Evolutionary conservation across 2,329 filamentous ascomycete genomes (phyloP), one percentile per base, ranked within the genome.

Genomic region (Sporothrix globosa): DNA sequence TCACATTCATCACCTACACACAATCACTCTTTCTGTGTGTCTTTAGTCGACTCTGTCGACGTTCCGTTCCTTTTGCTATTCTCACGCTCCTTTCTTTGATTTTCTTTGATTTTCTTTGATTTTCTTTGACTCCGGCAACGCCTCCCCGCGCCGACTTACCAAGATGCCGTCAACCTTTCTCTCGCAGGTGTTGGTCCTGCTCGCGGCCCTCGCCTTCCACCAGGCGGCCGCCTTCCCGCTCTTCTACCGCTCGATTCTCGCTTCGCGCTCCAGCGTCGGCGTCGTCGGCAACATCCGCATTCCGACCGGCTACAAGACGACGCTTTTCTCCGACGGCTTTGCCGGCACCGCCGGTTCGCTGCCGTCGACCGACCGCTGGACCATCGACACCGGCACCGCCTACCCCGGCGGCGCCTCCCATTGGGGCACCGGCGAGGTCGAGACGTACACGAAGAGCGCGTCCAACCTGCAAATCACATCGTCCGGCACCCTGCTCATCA

Each of bases 341-440:
- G 75, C 70, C 77, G 78, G 48, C 56, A 73, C 66, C 73, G 75
- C 76, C 10, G 77, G 77, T 39, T 73, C 77, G 10, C 77, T 79
- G 4, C 80, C 81, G 2, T 79, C 79, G 50, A 56, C 76, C 30
- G 75, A 77, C 17, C 83, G 82, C 74, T 86, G 83, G 83, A 77
- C 78, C 41, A 72, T 81, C 67, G 79, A 82, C 72, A 75, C 77
- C n/a, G 84, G 84, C 65, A 85, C 82, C 0, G 73, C 74, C 11
- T 86, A 86, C 72, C 78, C 82, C 1, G 81, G 81, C n/a, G 83
- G 83, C 0, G 76, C 83, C 0, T 68, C 76, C 9, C 77, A 81
- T 72, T 86, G 84, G 83, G 83, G 84, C 65, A 86, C 84, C 4
- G 79, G 80, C 70, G 84, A 86, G 75, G 77, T 82, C 21, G 77